Evolutionary conservation across 2,329 filamentous ascomycete species (phyloP).

Genomic region (Phoma sp.): DNA sequence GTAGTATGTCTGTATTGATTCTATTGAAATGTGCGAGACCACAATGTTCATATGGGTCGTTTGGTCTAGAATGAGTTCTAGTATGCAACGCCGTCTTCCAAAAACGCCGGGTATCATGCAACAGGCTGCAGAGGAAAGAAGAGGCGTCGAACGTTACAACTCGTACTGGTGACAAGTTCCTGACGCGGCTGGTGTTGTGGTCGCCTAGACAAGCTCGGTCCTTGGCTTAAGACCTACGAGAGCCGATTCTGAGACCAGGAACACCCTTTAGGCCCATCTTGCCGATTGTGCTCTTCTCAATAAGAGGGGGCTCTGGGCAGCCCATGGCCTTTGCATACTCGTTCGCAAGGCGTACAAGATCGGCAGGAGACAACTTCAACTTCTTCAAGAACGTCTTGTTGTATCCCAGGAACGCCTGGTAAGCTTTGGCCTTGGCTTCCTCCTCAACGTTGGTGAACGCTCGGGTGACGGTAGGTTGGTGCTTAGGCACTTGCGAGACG

Average conservation of each 20-base stretch:
- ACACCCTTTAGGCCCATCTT: constrained; percentile 59
- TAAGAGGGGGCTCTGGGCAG: constrained; percentile 53
- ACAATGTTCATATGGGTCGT: neutral
- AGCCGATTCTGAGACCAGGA: constrained; percentile 47
- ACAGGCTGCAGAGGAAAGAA: constrained; percentile 9
- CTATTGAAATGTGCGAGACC: neutral
- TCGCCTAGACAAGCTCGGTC: constrained; percentile 11
- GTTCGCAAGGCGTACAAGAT: constrained; percentile 53
- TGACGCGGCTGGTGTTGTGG: neutral
- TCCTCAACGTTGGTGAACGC: constrained; percentile 50
- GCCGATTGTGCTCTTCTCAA: constrained; percentile 54
- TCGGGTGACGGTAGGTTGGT: constrained; percentile 38
- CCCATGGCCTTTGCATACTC: constrained; percentile 53
- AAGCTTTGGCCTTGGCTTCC: constrained; percentile 51
- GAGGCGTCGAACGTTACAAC: neutral
- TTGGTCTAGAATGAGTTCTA: constrained; percentile 1
- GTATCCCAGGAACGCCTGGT: constrained; percentile 57
- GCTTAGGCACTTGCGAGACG: constrained; percentile 41
- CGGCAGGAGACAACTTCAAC: constrained; percentile 47
- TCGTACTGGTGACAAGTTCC: neutral
- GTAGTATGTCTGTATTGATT: constrained; percentile 1
- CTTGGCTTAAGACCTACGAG: constrained; percentile 20
- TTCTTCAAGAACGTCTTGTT: constrained; percentile 55
- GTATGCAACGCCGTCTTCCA: constrained; percentile 4
- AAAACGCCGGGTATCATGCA: constrained; percentile 18